Evolutionary conservation across 148 eudicot species (phyloP), one percentile per base, ranked within the genome.

Genomic region (Suaeda aralocaspica): DNA sequence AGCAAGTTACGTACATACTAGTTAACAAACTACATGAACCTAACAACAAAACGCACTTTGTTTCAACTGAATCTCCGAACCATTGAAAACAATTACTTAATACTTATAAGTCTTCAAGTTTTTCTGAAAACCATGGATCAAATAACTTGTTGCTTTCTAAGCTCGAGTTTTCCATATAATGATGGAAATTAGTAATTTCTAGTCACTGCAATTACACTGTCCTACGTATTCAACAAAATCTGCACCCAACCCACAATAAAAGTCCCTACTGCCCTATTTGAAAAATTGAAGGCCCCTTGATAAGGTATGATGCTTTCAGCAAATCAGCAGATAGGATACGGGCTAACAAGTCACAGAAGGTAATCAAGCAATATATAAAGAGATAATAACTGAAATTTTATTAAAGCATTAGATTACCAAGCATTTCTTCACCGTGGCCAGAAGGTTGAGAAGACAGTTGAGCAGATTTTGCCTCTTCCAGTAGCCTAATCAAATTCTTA

Each of bases 381-480:
- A 53, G 1, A 53, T 14, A 8, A 11, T 53, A 24, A 1, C 2
- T 25, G 16, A 22, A 26, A 56, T 31, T 12, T 10, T 56, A 26
- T 26, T 53, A 10, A 26, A 25, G 31, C 26, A 9, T 58, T 34
- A 15, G 44, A 18, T 42, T 88, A 91, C 96, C 96, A 82, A 70
- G 59, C n/a, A 48, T 73, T 58, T 74, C 88, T 15, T 78, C 81
- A 56, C 74, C 74, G 31, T 49, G 29, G 11, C 50, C 50, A 45
- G 76, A 76, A 28, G 76, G 67, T 34, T 80, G 73, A 21, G 84
- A 79, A 21, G 84, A 79, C 46, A 76, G 53, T 80, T 86, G 86
- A 76, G 70, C 80, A 36, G 74, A 73, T 67, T 82, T 88, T 49
- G 95, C 88, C 63, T 79, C 83, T 83, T 90, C 96, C 21, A 93